Evolutionary conservation across 257 asterid genomes (phyloP).

Genomic region (Solanum paucissectum): DNA sequence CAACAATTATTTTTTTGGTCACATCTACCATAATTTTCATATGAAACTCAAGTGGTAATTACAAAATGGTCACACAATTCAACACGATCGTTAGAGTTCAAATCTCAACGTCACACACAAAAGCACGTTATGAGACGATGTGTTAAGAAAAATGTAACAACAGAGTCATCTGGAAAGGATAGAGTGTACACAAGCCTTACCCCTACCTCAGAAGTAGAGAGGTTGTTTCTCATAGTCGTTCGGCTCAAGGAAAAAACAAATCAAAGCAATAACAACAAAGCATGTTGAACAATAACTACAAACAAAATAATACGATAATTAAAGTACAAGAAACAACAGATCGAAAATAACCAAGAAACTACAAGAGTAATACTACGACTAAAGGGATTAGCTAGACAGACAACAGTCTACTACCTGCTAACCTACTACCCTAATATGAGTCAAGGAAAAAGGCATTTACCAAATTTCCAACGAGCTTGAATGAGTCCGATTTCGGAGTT

Average conservation of each 20-base stretch:
- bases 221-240: background rate
- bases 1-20: background rate
- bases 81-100: background rate
- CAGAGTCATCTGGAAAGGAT: too few relatives aligned
- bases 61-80: background rate
- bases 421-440: background rate
- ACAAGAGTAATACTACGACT: background rate
- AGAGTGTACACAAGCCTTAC: background rate
- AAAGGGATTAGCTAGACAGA: background rate
- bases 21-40: background rate
- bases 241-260: background rate
- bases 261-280: background rate
- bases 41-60: too few relatives aligned
- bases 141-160: background rate
- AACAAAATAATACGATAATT: background rate
- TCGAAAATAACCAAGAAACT: background rate
- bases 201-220: background rate
- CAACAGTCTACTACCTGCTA: background rate
- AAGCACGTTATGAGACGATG: background rate
- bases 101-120: background rate
- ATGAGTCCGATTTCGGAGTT: conserved; percentile 24
- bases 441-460: background rate
- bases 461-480: conserved; percentile 40
- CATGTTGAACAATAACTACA: background rate
- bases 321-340: background rate